phyloP scores from a whole-genome alignment of 169 alveolate species.

The Plasmodium vivax region DNA sequence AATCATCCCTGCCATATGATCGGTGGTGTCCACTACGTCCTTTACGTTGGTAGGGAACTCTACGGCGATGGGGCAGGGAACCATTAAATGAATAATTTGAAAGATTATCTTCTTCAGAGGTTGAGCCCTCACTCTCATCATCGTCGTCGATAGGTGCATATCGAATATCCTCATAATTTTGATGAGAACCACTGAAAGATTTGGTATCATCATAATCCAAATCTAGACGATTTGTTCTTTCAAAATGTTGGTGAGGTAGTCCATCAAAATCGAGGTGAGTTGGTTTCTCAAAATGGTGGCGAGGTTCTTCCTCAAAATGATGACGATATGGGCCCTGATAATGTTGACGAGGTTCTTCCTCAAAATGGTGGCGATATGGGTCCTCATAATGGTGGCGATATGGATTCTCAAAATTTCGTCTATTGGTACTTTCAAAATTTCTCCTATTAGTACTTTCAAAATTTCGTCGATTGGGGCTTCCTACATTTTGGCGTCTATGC shows the following conservation, averaged over 20 bases:
- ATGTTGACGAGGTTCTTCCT: not conserved
- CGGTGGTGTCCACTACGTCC: not conserved
- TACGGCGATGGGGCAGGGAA: not conserved
- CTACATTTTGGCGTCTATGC: not conserved
- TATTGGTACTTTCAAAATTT: not conserved
- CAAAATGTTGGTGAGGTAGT: not conserved
- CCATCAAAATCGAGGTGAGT: not conserved
- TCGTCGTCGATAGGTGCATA: constrained; percentile 1
- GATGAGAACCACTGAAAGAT: not conserved
- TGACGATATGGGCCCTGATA: not conserved
- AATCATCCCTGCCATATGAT: not conserved
- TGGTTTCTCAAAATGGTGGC: not conserved
- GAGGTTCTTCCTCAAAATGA: not conserved
- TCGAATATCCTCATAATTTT: not conserved
- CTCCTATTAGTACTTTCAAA: not conserved
- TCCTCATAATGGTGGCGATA: not conserved
- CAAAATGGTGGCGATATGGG: not conserved
- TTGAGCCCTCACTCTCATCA: constrained; percentile 6
- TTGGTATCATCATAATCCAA: not conserved
- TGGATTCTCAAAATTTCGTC: not conserved
- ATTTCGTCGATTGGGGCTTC: not conserved
- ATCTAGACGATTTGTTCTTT: not conserved
- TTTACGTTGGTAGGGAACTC: not conserved
- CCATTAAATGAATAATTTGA: not conserved
- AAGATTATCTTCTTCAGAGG: not conserved